Evolutionary conservation across 2,329 filamentous ascomycete genomes (phyloP).

Genomic region (Calonectria multiphialidica): DNA sequence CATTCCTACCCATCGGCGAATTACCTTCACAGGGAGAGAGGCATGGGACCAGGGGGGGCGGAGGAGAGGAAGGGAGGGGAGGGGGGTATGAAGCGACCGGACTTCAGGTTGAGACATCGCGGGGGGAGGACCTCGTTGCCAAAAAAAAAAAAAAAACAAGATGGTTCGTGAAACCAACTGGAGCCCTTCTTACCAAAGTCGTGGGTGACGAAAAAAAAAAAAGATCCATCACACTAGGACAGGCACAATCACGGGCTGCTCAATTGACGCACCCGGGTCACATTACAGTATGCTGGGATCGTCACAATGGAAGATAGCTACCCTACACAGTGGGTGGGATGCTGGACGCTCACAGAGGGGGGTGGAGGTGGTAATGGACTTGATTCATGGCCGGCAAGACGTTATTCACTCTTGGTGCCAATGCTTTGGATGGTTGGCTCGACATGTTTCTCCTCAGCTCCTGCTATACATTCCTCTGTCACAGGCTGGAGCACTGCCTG

Average conservation of each 20-base stretch:
- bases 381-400: not conserved
- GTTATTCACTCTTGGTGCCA: not conserved
- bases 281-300: not conserved
- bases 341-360: not conserved
- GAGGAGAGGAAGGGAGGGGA: not conserved
- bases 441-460: not conserved
- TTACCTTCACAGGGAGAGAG: not conserved
- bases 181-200: not conserved
- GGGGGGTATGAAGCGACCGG: not conserved
- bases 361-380: not conserved
- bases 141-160: not conserved
- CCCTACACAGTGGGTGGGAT: not conserved
- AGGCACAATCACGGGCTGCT: no score
- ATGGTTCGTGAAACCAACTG: not conserved
- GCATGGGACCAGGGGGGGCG: not conserved
- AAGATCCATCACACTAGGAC: not conserved
- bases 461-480: not conserved
- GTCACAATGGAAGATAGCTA: not conserved
- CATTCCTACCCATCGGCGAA: conserved; percentile 4
- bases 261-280: not conserved
- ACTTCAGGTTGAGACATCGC: conserved; percentile 4
- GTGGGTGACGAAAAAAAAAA: not conserved
- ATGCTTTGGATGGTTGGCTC: not conserved
- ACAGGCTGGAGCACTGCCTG: not conserved
- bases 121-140: not conserved